Evolutionary conservation across 2,329 filamentous ascomycete genomes (phyloP), one percentile per base, ranked within the genome.

Genomic region (Cladosporium phlei): DNA sequence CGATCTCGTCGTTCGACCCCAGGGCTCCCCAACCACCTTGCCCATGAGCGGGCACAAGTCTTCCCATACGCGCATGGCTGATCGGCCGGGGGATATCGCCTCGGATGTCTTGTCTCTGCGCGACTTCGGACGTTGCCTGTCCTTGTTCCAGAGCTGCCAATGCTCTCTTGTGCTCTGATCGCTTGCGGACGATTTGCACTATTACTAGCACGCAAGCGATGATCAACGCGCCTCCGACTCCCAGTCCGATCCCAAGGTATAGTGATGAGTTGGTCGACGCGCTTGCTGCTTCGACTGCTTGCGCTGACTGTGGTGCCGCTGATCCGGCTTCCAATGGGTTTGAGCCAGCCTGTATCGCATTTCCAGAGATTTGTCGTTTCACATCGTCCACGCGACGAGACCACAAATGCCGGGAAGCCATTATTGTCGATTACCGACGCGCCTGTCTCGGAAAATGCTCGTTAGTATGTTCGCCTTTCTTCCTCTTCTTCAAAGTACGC

Each of bases 1-100:
- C 45, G 19, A 65, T 43, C n/a, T 55, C 54, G 29, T 71, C 69
- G n/a, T 62, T 59, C 1, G 69, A 72, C 9, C 59, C 59, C 8
- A 72, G 54, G 38, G 66, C 55, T 12, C 61, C 67, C 69, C 69
- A 73, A 28, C 66, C 68, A 11, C 60, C 61, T 33, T 60, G 61
- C 2, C 59, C 53, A 34, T 65, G 52, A n/a, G 51, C 46, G 16
- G 56, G 49, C 4, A 39, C 44, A 7, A 58, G 35, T 12, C 48
- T 47, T n/a, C 52, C 47, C 19, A 51, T 37, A n/a, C 57, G 46
- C 16, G 50, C 44, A 20, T 38, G 48, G 10, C 42, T 56, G 5
- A 51, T 40, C 16, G 55, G 52, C 24, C 54, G 30, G 16, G 48
- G 50, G 4, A 42, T 17, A 19, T 48, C 46, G 17, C 30, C 22